Evolutionary conservation across 495 filamentous ascomycete genomes (phyloP), one percentile per base, ranked within the genome.

Genomic region (Penicillium samsonianum): DNA sequence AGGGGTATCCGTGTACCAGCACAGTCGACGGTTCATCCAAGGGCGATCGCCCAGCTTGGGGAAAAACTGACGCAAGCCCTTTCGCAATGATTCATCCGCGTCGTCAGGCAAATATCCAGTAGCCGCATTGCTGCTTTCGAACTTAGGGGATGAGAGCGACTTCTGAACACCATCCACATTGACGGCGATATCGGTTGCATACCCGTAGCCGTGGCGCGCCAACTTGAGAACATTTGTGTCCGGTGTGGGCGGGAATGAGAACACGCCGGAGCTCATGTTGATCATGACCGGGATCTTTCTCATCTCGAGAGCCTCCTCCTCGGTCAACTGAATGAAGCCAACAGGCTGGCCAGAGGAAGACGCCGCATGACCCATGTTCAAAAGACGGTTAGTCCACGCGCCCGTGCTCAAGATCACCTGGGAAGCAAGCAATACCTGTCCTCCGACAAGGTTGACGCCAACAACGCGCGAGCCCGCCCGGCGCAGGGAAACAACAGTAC

Each of bases 171-270:
- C 67, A 12, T 62, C 38, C 50, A 53, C 42, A 14, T 59, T 23
- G 25, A 68, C 89, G 7, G 78, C 60, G 1, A 60, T 45, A 25
- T 69, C 53, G 11, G 66, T 69, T 14, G 78, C 62, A 60, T 93
- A 94, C 1, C 91, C 91, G 65, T 86, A 86, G 7, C 76, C 79
- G 65, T 95, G 91, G 0, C 87, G 74, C 9, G 87, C 90, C 46
- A 94, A 59, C 63, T 95, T 95, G 35, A 95, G 74, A 2, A 86
- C 68, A 33, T 80, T 63, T 50, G 86, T 77, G 22, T 57, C 64
- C 0, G 53, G 49, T 5, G 59, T 62, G 3, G 91, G 90, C 7
- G 90, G 89, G 62, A 92, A 87, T 45, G 87, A 73, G 74, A 91
- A 95, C 56, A 88, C 74, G 19, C 90, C 90, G 0, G 80, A 84